Conservation (phyloP, 495 filamentous ascomycete species). For the Penicillium pulvis region DNA sequence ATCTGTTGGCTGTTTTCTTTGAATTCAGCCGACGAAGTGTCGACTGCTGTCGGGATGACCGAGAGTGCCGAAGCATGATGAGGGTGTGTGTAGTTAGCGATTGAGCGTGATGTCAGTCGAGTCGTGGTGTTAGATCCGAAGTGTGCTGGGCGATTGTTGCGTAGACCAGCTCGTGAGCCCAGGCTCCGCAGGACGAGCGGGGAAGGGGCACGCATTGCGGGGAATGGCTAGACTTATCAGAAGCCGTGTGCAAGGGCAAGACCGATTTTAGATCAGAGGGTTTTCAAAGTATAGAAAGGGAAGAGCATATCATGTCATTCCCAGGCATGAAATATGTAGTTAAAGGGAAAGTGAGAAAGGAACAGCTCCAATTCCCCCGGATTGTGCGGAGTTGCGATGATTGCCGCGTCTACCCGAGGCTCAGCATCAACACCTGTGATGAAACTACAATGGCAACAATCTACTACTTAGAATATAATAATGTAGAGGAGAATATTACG, state of each 20-base stretch:
- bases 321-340: constrained; percentile 1
- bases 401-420: constrained; percentile 45
- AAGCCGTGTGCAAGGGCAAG: not conserved
- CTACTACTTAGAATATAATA: not conserved
- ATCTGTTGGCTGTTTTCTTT: constrained; percentile 80
- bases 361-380: constrained; percentile 27
- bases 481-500: not conserved
- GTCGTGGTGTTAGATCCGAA: not conserved
- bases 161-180: constrained; percentile 26
- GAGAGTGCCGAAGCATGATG: constrained; percentile 78
- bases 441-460: not conserved
- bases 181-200: constrained; percentile 39
- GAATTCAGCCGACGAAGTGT: constrained; percentile 76
- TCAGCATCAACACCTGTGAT: constrained; percentile 13
- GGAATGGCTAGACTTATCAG: constrained; percentile 12
- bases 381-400: constrained; percentile 44
- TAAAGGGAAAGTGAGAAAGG: constrained; percentile 10
- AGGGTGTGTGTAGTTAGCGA: constrained; percentile 64
- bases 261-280: not conserved
- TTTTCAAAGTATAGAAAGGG: not conserved
- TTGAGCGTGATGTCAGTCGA: constrained; percentile 18
- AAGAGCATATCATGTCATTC: not conserved
- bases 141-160: constrained; percentile 14
- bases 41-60: constrained; percentile 71
- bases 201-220: constrained; percentile 44